A percentile compares a stretch with the other conserved stretches of the same genome.
Conservation (phyloP, 805 yeast species). For the Suhomyces prunicola region DNA sequence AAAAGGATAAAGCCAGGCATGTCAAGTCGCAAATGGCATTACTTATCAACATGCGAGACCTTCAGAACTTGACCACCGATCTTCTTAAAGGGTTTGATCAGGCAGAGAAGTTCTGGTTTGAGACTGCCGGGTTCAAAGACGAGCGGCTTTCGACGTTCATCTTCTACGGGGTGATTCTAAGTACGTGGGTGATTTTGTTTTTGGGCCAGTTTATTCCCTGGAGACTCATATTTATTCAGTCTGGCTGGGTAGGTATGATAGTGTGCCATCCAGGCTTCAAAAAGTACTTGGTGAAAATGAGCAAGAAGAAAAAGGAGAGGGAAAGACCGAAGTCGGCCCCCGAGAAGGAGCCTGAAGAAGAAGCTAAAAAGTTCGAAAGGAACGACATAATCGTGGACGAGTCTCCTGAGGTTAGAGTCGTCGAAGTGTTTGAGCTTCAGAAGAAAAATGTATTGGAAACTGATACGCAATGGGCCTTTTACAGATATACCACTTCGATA, state of each 20-base stretch:
- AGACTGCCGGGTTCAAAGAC: constrained; percentile 67
- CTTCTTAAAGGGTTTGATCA: constrained; percentile 48
- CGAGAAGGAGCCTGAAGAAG: constrained; percentile 11
- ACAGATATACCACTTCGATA: constrained; percentile 50
- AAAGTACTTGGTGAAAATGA: constrained; percentile 18
- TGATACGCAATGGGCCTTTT: constrained; percentile 59
- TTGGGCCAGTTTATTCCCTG: constrained; percentile 59
- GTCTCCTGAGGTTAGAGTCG: constrained; percentile 54
- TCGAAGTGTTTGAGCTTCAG: constrained; percentile 77
- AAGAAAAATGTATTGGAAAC: constrained; percentile 57
- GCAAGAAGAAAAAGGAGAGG: constrained; percentile 4
- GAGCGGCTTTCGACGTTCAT: constrained; percentile 64
- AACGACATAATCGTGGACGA: constrained; percentile 68
- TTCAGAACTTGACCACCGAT: constrained; percentile 62
- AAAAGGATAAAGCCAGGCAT: constrained; percentile 4
- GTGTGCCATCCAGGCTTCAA: constrained; percentile 59
- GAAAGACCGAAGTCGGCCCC: not conserved
- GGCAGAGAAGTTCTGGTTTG: constrained; percentile 54
- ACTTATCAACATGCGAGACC: constrained; percentile 64
- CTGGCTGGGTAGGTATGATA: constrained; percentile 55
- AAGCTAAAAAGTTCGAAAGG: constrained; percentile 26
- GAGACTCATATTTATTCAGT: constrained; percentile 51
- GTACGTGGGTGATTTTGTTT: constrained; percentile 40
- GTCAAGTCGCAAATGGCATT: constrained; percentile 40
- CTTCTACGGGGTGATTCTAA: constrained; percentile 34